Evolutionary conservation across 306 rosid genomes (phyloP).

Genomic region (Senna tora): DNA sequence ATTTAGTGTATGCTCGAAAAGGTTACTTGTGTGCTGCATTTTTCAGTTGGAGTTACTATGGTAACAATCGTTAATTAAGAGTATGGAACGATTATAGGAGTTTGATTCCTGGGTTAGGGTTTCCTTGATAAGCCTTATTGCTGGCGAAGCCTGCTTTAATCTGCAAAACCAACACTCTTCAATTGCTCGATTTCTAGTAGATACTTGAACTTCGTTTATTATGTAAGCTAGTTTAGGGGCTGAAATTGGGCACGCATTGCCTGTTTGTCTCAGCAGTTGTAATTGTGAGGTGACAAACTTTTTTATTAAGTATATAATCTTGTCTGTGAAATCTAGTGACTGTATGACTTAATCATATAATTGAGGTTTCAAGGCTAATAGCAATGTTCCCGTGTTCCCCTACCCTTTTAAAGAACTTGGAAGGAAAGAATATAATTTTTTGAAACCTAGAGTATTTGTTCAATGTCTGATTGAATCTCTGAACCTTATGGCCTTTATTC

Average conservation of each 20-base stretch:
- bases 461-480: neutral
- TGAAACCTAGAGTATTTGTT: neutral
- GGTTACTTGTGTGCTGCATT: conserved; percentile 14
- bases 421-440: neutral
- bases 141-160: neutral
- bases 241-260: conserved; percentile 12
- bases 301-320: neutral
- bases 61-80: neutral
- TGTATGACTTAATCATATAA: neutral
- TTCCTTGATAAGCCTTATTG: neutral
- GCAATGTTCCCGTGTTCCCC: neutral
- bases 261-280: neutral
- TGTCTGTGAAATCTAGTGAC: neutral
- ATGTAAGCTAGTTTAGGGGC: neutral
- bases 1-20: neutral
- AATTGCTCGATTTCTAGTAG: neutral
- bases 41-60: neutral
- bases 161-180: neutral
- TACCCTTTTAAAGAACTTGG: neutral
- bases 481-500: neutral
- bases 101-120: neutral
- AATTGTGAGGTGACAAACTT: neutral
- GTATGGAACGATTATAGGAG: neutral
- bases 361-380: conserved; percentile 14
- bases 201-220: neutral